Evolutionary conservation across 768 basidiomycete genomes (phyloP), one percentile per base, ranked within the genome.

Genomic region (Russula virescens): DNA sequence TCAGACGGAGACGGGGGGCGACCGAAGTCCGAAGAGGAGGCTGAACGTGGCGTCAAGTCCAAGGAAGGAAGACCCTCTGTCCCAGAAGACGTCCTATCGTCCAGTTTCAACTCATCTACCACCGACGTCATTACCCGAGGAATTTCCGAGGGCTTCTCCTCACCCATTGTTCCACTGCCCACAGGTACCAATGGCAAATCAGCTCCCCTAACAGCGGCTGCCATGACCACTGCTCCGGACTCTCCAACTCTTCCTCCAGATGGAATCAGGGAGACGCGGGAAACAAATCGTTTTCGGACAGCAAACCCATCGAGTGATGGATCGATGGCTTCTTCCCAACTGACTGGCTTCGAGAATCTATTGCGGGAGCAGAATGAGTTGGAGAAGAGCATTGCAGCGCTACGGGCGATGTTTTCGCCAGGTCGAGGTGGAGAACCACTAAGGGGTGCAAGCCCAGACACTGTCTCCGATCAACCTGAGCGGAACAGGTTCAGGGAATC

Each of bases 331-430:
- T 69, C 71, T 13, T 67, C 70, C 14, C 68, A 68, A 43, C 66
- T 67, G 7, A 71, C 73, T 28, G 70, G 69, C 55, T 71, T 71
- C 47, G 71, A 72, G 11, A 59, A 80, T 56, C 75, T 89, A 38
- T 68, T 84, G 47, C 81, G 82, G 25, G 81, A 86, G 68, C 85
- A 87, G 69, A 78, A 71, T 2, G 84, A 88, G 63, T 76, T 89
- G 55, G 87, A 88, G 68, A 76, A 76, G 69, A 86, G 79, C 61
- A 87, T 89, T 55, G 82, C 82, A 31, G 80, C 79, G 40, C 75
- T 89, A 50, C 79, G 76, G 47, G 34, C 51, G 31, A 61, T 81
- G 26, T 78, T 82, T 64, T 66, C 67, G 1, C 69, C 66, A 7
- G 19, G 13, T 16, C 48, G 9, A 14, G 14, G 46, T 38, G 45